A percentile compares a stretch with the other conserved stretches of the same genome.
phyloP scores from a whole-genome alignment of 257 asterid species.

The Nicotiana sylvestris region DNA sequence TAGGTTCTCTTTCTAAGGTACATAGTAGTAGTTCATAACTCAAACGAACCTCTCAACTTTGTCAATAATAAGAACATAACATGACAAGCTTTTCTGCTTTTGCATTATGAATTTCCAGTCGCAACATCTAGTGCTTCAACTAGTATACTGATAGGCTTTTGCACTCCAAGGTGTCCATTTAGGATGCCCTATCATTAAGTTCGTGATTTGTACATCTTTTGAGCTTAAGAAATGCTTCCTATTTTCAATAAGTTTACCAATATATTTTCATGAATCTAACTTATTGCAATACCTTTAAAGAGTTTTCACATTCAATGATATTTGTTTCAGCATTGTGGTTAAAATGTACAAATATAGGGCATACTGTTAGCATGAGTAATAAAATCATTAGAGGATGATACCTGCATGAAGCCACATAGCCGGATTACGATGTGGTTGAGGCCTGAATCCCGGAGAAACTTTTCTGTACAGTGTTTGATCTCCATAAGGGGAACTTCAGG shows the following conservation, averaged over 20 bases:
- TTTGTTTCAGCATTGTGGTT: not conserved
- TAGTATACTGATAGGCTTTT: not conserved
- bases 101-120: not conserved
- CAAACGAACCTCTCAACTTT: not conserved
- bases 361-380: not conserved
- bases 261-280: not conserved
- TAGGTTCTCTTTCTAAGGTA: not conserved
- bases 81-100: not conserved
- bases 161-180: not conserved
- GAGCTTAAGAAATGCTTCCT: not conserved
- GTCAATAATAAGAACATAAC: not conserved
- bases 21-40: not conserved
- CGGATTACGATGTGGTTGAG: conserved; percentile 74
- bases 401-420: conserved; percentile 99
- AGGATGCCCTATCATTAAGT: not conserved
- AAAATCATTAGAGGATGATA: conserved; percentile 12
- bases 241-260: not conserved
- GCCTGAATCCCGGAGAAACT: conserved; percentile 77
- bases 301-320: not conserved
- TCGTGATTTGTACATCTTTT: not conserved
- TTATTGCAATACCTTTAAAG: not conserved
- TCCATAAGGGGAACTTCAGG: conserved; percentile 99
- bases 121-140: not conserved
- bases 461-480: conserved; percentile 93
- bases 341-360: not conserved